Percentiles rank a stretch among this genome's conserved stretches.
Evolutionary conservation across 2,329 filamentous ascomycete genomes (phyloP).

Genomic region (Ceratocystis huliohia): DNA sequence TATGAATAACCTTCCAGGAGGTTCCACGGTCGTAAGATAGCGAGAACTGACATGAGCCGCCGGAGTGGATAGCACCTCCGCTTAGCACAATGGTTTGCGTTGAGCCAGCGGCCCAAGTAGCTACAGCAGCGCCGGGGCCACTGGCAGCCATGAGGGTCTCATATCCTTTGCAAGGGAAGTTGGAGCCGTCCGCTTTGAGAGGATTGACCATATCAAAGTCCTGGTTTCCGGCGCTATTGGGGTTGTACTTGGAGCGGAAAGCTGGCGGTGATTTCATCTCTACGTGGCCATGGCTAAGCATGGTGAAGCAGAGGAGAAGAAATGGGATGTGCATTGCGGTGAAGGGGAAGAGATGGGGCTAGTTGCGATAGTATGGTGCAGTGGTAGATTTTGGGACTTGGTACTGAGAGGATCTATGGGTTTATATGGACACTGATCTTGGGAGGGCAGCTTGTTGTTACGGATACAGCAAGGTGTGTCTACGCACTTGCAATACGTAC

Average conservation of each 20-base stretch:
- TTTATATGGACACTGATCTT: background rate
- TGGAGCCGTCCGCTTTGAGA: slow-evolving; percentile 38
- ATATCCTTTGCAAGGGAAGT: slow-evolving; percentile 50
- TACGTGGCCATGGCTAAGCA: slow-evolving; percentile 25
- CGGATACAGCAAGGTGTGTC: background rate
- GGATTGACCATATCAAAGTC: slow-evolving; percentile 46
- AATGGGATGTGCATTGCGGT: slow-evolving; percentile 3
- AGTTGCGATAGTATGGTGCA: background rate
- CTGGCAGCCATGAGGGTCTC: slow-evolving; percentile 24
- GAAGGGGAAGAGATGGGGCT: background rate
- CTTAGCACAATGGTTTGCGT: slow-evolving; percentile 41
- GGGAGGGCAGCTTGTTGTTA: background rate
- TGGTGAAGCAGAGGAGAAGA: slow-evolving; percentile 17
- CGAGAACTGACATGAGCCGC: slow-evolving; percentile 51
- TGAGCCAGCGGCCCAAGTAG: slow-evolving; percentile 40
- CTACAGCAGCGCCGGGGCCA: slow-evolving; percentile 32
- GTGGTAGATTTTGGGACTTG: background rate
- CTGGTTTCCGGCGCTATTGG: slow-evolving; percentile 28
- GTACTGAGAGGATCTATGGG: background rate
- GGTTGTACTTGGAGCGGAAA: slow-evolving; percentile 26
- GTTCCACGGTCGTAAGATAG: slow-evolving; percentile 49
- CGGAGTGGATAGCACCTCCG: slow-evolving; percentile 41
- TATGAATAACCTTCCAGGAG: slow-evolving; percentile 42
- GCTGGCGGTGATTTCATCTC: slow-evolving; percentile 27
- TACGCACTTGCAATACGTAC: background rate